phyloP scores from a whole-genome alignment of 805 yeast species.

The Hyphopichia homilentoma region DNA sequence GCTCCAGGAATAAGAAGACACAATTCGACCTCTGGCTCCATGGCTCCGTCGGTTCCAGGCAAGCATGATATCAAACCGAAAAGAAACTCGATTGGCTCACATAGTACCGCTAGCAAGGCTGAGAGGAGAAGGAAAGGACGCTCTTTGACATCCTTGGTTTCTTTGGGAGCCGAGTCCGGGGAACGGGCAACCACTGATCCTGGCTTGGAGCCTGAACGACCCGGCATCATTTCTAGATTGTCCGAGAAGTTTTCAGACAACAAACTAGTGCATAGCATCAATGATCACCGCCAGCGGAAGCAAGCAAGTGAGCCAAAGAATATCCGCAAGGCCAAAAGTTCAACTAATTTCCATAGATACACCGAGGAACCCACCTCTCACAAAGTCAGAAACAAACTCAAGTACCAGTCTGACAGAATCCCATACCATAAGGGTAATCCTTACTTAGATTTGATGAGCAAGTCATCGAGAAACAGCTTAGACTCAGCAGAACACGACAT shows the following conservation, averaged over 20 bases:
- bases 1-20: slow-evolving; percentile 23
- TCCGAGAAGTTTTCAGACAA: too few relatives aligned
- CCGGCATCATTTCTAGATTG: slow-evolving; percentile 1
- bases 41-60: slow-evolving; percentile 1
- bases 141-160: slow-evolving; percentile 18
- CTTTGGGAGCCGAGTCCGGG: slow-evolving; percentile 4
- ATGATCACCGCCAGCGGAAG: not conserved
- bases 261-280: too few relatives aligned
- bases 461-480: slow-evolving; percentile 1
- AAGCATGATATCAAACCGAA: slow-evolving; percentile 7
- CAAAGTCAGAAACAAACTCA: slow-evolving; percentile 8
- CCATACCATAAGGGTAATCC: slow-evolving; percentile 21
- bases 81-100: slow-evolving; percentile 12
- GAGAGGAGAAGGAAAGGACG: slow-evolving; percentile 11
- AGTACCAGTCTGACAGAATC: slow-evolving; percentile 18
- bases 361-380: slow-evolving; percentile 4
- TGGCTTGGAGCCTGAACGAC: not conserved
- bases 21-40: slow-evolving; percentile 14
- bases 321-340: slow-evolving; percentile 31
- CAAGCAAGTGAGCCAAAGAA: slow-evolving; percentile 3
- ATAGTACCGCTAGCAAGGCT: slow-evolving; percentile 4
- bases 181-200: not conserved
- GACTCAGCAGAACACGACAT: not conserved
- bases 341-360: slow-evolving; percentile 25
- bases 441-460: slow-evolving; percentile 14